Base-by-base conservation (phyloP, 352 stramenopile species). In the Sclerospora graminicola region DNA sequence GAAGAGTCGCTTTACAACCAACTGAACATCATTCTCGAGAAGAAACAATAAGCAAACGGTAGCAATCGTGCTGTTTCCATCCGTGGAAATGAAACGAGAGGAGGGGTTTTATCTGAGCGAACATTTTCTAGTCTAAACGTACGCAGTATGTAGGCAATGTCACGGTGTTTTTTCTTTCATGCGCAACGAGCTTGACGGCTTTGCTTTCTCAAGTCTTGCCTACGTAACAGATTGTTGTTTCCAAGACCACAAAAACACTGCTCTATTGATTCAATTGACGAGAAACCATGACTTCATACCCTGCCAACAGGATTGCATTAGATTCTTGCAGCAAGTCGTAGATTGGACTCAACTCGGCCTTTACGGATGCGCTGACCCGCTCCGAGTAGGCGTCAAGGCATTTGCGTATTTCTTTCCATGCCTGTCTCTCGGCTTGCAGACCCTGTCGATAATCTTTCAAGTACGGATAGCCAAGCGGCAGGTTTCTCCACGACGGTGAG, bases 1-100 rank as follows among this genome's bases (percentile, higher is more conserved):
- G 69, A 88, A 34, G 73, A 88, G 51, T 88, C 76, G 55, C 65
- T 88, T 9, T 88, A 81, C 63, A 88, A 85, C 61, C 78, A 89
- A 54, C 71, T 91, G 16, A 88, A 75, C 59, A 89, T 91, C 45
- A 85, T 89, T 44, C 50, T 91, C 13, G 70, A 85, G 57, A 89
- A 91, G 60, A 75, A 71, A n/a, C 76, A 81, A 36, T 49, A 62
- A 58, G 16, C 5, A 6, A n/a, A n/a, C n/a, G n/a, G n/a, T n/a
- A n/a, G n/a, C n/a, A n/a, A n/a, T n/a, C n/a, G n/a, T n/a, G n/a
- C n/a, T n/a, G n/a, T n/a, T n/a, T n/a, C n/a, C n/a, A n/a, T n/a
- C n/a, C n/a, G n/a, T 31, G 18, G 7, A 13, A n/a, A 16, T 16
- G 2, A 5, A 15, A n/a, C 28, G 4, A 15, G 28, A 3, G 28